phyloP scores from a whole-genome alignment of 164 flowering plant genomes.

The Magnolia officinalis region DNA sequence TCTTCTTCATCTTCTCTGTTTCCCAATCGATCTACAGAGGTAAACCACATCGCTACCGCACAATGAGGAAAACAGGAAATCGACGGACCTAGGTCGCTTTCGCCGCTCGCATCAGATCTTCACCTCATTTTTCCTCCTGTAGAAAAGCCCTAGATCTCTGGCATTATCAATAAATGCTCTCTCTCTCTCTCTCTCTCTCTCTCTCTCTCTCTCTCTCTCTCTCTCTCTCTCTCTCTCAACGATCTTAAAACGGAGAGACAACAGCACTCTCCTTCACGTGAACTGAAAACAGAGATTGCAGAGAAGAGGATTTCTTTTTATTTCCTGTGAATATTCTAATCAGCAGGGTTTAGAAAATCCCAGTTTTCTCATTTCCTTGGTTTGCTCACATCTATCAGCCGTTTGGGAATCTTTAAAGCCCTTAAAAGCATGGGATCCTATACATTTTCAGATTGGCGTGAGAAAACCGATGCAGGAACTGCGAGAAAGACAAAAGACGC shows the following conservation, averaged over 20 bases:
- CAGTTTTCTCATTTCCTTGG: slow-evolving; percentile 10
- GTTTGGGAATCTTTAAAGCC: not conserved
- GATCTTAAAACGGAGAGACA: slow-evolving; percentile 6
- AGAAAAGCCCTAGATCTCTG: slow-evolving; percentile 15
- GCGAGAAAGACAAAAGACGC: not conserved
- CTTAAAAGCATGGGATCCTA: slow-evolving; percentile 14
- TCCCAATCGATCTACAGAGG: not conserved
- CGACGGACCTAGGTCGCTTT: slow-evolving; percentile 2
- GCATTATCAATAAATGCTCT: slow-evolving; percentile 5
- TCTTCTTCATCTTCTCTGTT: not conserved
- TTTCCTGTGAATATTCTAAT: not conserved
- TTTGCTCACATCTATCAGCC: slow-evolving; percentile 5
- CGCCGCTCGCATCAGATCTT: slow-evolving; percentile 4
- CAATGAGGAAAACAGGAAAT: not conserved
- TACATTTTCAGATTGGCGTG: slow-evolving; percentile 9
- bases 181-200: not conserved
- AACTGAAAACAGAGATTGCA: slow-evolving; percentile 17
- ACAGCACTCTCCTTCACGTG: slow-evolving; percentile 27
- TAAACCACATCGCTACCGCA: not conserved
- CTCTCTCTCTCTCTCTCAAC: slow-evolving; percentile 3
- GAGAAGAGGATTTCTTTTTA: slow-evolving; percentile 2
- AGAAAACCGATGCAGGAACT: slow-evolving; percentile 2
- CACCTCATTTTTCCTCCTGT: too few species aligned
- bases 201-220: not conserved
- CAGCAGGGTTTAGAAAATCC: not conserved